Base-by-base conservation (phyloP, 768 basidiomycete genomes). In the Amanita pseudoporphyria region DNA sequence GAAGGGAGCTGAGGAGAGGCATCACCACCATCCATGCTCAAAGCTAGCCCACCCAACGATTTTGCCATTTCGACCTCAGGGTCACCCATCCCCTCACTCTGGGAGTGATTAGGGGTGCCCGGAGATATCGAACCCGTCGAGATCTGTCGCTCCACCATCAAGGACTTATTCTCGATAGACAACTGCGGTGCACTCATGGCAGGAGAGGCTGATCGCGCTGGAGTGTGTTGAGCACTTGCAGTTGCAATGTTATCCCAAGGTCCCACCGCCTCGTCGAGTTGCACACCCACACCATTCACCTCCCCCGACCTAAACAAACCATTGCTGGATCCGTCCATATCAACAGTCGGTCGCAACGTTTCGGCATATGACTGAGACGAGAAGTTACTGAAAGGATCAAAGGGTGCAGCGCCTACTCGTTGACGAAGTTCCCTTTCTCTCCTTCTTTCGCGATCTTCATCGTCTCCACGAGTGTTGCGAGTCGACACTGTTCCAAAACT, bases 311-410 rank as follows among this genome's bases (percentile, higher is more conserved):
- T 28, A 18, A 41, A 37, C 22, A 47, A 0, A n/a, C 46, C 36
- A 16, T 38, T 36, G 19, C 10, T 28, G 26, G 35, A 21, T 24
- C 35, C 46, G 32, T 30, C 28, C 26, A 41, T 41, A 28, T 38
- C 19, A 9, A 41, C 13, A 22, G 44, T 19, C 9, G 43, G 44
- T 18, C 51, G 22, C 22, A 35, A 13, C 16, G 24, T 18, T 13
- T 45, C 51, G n/a, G 50, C 10, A 46, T 45, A 52, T 4, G 42
- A 28, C 7, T 45, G 43, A 22, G 70, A 33, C 39, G 67, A 71
- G 1, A 82, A 74, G 1, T 81, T 78, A 60, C 89, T 82, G 69
- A 90, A 92, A 1, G 87, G 83, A 58, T 92, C 88, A 60, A 78
- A 90, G 1, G 84, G 76, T 19, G 70, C 68, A 2, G 75, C 67